These are phyloP conservation scores for Colletotrichum lindemuthianum DNA, from an alignment of 2,329 filamentous ascomycete species.

Conservation along the genomic window DNA sequence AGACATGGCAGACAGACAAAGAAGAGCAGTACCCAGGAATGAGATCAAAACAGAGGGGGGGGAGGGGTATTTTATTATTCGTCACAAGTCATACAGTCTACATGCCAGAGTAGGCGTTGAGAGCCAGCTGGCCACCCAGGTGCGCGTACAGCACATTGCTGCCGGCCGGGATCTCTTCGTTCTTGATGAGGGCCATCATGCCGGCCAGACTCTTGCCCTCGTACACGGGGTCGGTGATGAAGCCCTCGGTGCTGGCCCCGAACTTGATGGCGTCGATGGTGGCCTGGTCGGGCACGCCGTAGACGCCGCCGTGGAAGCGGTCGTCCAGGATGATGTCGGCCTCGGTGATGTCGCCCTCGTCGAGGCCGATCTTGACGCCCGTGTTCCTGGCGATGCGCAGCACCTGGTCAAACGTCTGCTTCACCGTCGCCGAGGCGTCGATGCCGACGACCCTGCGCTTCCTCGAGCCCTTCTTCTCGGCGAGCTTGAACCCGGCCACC, in stretches of 20 bases:
- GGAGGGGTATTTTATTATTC: conserved; percentile 20
- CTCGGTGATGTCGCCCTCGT: conserved; percentile 67
- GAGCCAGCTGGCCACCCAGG: conserved; percentile 74
- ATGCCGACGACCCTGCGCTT: conserved; percentile 50
- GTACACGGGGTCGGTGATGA: conserved; percentile 81
- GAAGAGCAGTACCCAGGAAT: too few relatives aligned
- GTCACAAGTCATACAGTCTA: conserved; percentile 4
- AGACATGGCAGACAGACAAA: too few relatives aligned
- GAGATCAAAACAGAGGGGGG: too few relatives aligned
- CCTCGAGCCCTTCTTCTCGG: conserved; percentile 56
- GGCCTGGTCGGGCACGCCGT: conserved; percentile 72
- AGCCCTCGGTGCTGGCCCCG: conserved; percentile 73
- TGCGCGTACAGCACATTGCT: conserved; percentile 79
- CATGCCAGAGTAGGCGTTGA: conserved; percentile 70
- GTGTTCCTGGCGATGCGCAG: conserved; percentile 73
- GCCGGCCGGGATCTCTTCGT: conserved; percentile 65
- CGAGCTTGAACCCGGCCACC: conserved; percentile 76
- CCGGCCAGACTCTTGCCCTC: conserved; percentile 80
- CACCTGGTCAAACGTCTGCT: conserved; percentile 72
- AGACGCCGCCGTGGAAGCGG: conserved; percentile 73
- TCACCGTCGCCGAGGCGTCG: conserved; percentile 56
- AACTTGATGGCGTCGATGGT: conserved; percentile 77
- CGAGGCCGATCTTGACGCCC: conserved; percentile 69
- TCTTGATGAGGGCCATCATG: conserved; percentile 74
- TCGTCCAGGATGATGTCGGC: conserved; percentile 71